Conservation (phyloP, 2,329 filamentous ascomycete species). For the Hymenoscyphus albidus region DNA sequence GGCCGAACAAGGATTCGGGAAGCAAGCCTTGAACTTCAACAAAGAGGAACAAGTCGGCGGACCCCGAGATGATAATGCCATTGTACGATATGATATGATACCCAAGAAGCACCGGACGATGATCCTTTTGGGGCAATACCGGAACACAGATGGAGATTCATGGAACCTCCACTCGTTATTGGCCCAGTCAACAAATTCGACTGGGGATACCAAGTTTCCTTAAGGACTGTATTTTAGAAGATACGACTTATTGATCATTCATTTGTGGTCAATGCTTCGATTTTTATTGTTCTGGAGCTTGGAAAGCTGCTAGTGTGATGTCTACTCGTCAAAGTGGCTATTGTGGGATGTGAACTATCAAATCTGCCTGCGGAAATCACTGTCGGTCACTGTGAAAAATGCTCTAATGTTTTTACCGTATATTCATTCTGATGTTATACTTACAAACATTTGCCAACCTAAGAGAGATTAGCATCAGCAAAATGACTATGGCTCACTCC, state of each 20-base stretch:
- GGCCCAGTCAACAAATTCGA: background rate
- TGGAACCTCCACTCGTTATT: background rate
- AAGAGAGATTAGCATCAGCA: background rate
- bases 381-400: background rate
- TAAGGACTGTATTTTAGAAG: background rate
- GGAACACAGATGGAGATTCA: background rate
- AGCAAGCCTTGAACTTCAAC: background rate
- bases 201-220: background rate
- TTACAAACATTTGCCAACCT: no score
- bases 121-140: background rate
- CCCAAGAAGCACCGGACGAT: background rate
- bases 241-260: background rate
- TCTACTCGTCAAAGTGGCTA: background rate
- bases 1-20: background rate
- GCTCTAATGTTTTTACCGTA: background rate
- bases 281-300: background rate
- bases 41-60: background rate
- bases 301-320: background rate
- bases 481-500: background rate
- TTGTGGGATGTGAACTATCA: background rate
- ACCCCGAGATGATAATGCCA: background rate
- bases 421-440: background rate
- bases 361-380: background rate
- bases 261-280: background rate
- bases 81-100: constrained; percentile 2